Evolutionary conservation across 2,329 filamentous ascomycete species (phyloP).

Genomic region (Chaetomium olivaceum): DNA sequence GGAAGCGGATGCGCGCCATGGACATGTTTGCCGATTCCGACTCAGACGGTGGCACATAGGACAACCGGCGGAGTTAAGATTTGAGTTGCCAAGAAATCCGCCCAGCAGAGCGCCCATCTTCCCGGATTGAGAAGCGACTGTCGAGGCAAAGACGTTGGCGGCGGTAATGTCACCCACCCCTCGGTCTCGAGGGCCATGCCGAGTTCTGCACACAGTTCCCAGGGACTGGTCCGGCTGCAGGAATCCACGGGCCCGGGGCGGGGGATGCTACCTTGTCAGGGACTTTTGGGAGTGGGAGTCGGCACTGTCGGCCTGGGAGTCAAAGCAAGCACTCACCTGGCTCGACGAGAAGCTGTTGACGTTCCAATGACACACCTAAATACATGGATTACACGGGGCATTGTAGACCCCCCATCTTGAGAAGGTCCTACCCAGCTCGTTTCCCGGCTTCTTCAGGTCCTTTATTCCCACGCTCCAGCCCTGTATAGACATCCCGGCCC

Average conservation of each 20-base stretch:
- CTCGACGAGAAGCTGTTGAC: not conserved
- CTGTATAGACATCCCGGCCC: not conserved
- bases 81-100: conserved; percentile 25
- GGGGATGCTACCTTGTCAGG: conserved; percentile 10
- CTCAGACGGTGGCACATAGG: conserved; percentile 37
- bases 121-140: not conserved
- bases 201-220: conserved; percentile 4
- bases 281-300: not conserved
- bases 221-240: conserved; percentile 4
- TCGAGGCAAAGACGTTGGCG: not conserved
- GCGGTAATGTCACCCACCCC: conserved; percentile 7
- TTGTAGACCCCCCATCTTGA: not conserved
- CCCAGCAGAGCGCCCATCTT: not conserved
- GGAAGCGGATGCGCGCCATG: conserved; percentile 71
- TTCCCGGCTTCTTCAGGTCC: not conserved
- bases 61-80: conserved; percentile 12
- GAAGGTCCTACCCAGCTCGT: not conserved
- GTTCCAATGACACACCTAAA: conserved; percentile 14
- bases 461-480: not conserved
- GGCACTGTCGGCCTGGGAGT: conserved; percentile 3
- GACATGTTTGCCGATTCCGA: conserved; percentile 85
- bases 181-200: not conserved
- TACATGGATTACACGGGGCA: not conserved
- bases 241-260: conserved; percentile 15
- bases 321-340: not conserved